Base-by-base conservation (phyloP, 495 filamentous ascomycete species). In the Lophium mytilinum region DNA sequence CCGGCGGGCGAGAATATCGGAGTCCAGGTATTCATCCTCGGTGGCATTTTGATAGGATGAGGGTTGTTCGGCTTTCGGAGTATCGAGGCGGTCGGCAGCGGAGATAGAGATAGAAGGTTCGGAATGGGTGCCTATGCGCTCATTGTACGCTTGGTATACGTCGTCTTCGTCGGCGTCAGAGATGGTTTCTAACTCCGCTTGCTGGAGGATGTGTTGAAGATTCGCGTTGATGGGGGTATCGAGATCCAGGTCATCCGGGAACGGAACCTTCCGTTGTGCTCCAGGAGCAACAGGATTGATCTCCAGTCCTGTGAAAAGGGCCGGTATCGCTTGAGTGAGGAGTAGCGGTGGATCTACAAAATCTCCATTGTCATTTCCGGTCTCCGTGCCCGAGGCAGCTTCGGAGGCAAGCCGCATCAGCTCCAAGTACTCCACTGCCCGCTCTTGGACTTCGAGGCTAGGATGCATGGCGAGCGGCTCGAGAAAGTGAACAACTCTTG, bases 381-480 rank as follows among this genome's bases (percentile, higher is more conserved):
- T 69, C 3, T 76, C 71, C 47, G 88, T 84, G n/a, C 78, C 80
- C 5, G 78, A 75, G 6, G 86, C 78, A 19, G 92, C 88, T 71
- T 98, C 92, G 0, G 82, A 79, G 11, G 86, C 86, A 41, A 98
- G 75, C 43, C 88, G 87, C 62, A 96, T 80, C 4, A 97, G 78
- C 64, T 98, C 93, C 1, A 87, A 77, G 63, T 92, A 94, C 65
- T 96, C 92, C 14, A 96, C 91, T 8, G 90, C 84, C 48, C 94
- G 81, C 71, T 97, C 93, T 69, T 98, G 93, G n/a, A 97, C 89
- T 64, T 97, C 93, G 9, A 98, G 75, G 61, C 83, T 86, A 0
- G 94, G 89, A 66, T 96, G 90, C 4, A 81, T 78, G 0, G 83
- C 77, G 24, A 96, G 71, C 0, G 82, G 77, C 50, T 95, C 91